Evolutionary conservation across 768 basidiomycete genomes (phyloP).

Genomic region (Termitomyces sp.): DNA sequence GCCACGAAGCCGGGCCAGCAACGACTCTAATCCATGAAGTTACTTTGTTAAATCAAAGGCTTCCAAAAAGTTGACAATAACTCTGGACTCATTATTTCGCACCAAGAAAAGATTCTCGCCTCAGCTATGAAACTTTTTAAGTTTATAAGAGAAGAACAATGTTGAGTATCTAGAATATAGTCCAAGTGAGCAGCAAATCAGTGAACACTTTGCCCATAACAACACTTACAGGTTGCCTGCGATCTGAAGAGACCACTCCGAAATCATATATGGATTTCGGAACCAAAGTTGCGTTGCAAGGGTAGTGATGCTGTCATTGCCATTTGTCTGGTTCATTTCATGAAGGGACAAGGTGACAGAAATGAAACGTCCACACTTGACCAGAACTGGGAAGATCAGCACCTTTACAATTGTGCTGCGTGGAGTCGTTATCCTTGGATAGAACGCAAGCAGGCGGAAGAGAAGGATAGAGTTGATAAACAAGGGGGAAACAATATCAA

Average conservation of each 20-base stretch:
- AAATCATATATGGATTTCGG: constrained; percentile 19
- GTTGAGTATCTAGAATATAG: constrained; percentile 21
- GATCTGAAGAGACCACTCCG: constrained; percentile 32
- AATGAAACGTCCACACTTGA: constrained; percentile 28
- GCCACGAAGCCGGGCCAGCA: constrained; percentile 23
- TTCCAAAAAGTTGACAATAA: too few relatives aligned
- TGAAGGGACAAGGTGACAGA: constrained; percentile 18
- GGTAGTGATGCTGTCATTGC: neutral
- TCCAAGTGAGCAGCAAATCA: too few relatives aligned
- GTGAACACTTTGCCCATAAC: too few relatives aligned
- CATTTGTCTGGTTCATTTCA: neutral
- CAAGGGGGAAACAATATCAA: constrained; percentile 28
- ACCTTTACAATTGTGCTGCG: constrained; percentile 17
- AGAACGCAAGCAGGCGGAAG: constrained; percentile 34
- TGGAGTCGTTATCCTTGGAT: constrained; percentile 22
- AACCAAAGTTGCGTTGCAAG: constrained; percentile 4
- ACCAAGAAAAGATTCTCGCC: constrained; percentile 6
- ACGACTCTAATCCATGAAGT: constrained; percentile 9
- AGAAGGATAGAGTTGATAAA: constrained; percentile 36
- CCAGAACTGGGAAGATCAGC: constrained; percentile 23
- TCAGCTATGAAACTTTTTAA: constrained; percentile 1
- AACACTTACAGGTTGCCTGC: constrained; percentile 30
- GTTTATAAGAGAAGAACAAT: constrained; percentile 24
- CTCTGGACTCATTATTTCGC: constrained; percentile 2
- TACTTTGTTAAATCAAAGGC: too few relatives aligned